Percentiles rank a stretch among this genome's conserved stretches.
phyloP scores from a whole-genome alignment of 2,329 filamentous ascomycete species.

The Periglandula ipomoeae region DNA sequence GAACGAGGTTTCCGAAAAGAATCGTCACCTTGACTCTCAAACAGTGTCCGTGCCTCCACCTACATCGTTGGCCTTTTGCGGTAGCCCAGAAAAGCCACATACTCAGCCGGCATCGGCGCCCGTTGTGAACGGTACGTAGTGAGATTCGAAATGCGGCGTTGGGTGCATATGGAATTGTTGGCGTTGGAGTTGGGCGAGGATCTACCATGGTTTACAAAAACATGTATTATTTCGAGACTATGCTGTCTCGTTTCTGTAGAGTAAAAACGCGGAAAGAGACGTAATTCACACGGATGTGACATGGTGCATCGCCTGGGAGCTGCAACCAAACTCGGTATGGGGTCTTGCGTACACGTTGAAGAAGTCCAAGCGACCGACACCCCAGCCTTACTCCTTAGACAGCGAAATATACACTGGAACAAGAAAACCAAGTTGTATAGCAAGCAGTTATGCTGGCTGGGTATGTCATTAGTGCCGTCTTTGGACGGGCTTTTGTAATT shows the following conservation, averaged over 20 bases:
- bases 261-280: not conserved
- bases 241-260: not conserved
- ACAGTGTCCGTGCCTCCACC: constrained; percentile 25
- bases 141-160: constrained; percentile 10
- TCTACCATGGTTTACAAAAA: not conserved
- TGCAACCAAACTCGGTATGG: not conserved
- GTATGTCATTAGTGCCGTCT: not conserved
- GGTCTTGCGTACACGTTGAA: too few relatives aligned
- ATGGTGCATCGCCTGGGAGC: not conserved
- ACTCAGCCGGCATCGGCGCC: constrained; percentile 20
- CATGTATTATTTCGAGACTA: not conserved
- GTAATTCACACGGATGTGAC: not conserved
- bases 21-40: constrained; percentile 5
- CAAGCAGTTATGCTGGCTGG: too few relatives aligned
- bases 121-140: constrained; percentile 22
- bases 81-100: constrained; percentile 50
- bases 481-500: not conserved
- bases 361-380: too few relatives aligned
- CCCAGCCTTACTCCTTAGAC: too few relatives aligned
- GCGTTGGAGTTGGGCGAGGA: constrained; percentile 7
- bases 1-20: constrained; percentile 10
- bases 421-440: too few relatives aligned
- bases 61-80: constrained; percentile 48
- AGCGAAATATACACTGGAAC: too few relatives aligned
- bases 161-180: constrained; percentile 4